A percentile compares a stretch with the other conserved stretches of the same genome.
Evolutionary conservation across 192 early-diverging fungal species (phyloP).

Genomic region (Rhizophagus prolifer): DNA sequence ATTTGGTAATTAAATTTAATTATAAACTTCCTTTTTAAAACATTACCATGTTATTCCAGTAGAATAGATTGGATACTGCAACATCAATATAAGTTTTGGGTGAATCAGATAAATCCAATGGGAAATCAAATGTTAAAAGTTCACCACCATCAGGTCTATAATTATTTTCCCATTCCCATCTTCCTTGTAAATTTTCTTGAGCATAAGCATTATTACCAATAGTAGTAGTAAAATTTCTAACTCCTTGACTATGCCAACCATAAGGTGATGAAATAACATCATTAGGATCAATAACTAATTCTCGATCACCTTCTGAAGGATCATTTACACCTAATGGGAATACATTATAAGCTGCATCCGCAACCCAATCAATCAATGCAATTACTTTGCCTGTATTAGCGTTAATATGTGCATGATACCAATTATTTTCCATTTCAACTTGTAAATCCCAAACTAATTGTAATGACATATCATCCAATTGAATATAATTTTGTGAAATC

Average conservation of each 20-base stretch:
- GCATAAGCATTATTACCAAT: conserved; percentile 93
- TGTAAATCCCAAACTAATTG: conserved; percentile 81
- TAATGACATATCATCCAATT: conserved; percentile 53
- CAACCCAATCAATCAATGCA: conserved; percentile 83
- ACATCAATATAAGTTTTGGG: conserved; percentile 76
- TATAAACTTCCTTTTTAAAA: neutral
- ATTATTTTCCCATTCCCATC: conserved; percentile 70
- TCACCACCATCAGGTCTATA: conserved; percentile 68
- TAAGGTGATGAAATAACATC: conserved; percentile 58
- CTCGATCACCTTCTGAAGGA: conserved; percentile 65
- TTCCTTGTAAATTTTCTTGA: conserved; percentile 78
- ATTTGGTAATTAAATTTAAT: too few species aligned
- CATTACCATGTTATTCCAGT: conserved; percentile 76
- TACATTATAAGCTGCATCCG: conserved; percentile 75
- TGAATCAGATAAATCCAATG: conserved; percentile 59
- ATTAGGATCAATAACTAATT: conserved; percentile 54
- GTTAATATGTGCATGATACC: conserved; percentile 74
- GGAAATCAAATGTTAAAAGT: conserved; percentile 72
- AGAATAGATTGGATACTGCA: conserved; percentile 86
- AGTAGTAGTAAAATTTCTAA: conserved; percentile 65
- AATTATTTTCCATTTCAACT: conserved; percentile 77
- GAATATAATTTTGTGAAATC: conserved; percentile 64
- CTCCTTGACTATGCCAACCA: conserved; percentile 75
- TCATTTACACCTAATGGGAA: conserved; percentile 80
- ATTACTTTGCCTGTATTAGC: conserved; percentile 60